A percentile compares a stretch with the other conserved stretches of the same genome.
These are phyloP conservation scores for Beauveria varroae DNA, from an alignment of 2,329 filamentous ascomycete species.

Conservation along the genomic window DNA sequence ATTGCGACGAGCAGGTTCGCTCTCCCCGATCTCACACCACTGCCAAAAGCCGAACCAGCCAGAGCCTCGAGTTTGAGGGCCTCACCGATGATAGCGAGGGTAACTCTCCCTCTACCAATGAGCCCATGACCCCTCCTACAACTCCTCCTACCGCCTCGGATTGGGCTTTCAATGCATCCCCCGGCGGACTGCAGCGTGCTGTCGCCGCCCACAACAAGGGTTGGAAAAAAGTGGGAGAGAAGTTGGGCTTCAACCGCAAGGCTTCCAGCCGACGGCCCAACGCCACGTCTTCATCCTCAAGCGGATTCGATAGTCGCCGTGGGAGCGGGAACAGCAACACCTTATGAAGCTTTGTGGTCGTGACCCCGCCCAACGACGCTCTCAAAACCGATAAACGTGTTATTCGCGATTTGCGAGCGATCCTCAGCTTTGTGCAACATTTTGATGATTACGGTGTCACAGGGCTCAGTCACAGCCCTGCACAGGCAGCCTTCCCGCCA, in stretches of 20 bases:
- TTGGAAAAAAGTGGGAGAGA: slow-evolving; percentile 59
- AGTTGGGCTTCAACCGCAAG: slow-evolving; percentile 51
- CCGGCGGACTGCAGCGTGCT: slow-evolving; percentile 46
- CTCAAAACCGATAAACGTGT: slow-evolving; percentile 16
- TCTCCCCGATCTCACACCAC: slow-evolving; percentile 41
- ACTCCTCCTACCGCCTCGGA: slow-evolving; percentile 58
- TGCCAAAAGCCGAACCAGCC: slow-evolving; percentile 34
- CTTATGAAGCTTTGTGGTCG: slow-evolving; percentile 54
- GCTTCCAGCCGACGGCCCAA: slow-evolving; percentile 35
- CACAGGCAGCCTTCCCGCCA: slow-evolving; percentile 20
- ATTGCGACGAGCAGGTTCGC: slow-evolving; percentile 29
- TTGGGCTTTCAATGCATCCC: slow-evolving; percentile 43
- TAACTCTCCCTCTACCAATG: slow-evolving; percentile 47
- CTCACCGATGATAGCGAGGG: slow-evolving; percentile 59
- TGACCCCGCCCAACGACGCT: slow-evolving; percentile 37
- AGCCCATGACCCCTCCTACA: slow-evolving; percentile 67
- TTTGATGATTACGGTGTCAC: background rate
- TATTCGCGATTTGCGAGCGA: background rate
- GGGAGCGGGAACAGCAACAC: slow-evolving; percentile 29
- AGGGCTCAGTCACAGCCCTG: slow-evolving; percentile 13
- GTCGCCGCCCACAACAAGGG: slow-evolving; percentile 48
- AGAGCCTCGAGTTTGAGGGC: slow-evolving; percentile 41
- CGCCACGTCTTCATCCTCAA: slow-evolving; percentile 32
- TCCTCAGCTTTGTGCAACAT: background rate
- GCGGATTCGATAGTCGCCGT: slow-evolving; percentile 23